These are phyloP conservation scores for Crithidia sp. DNA, from an alignment of 208 protist genomes.

Conservation along the genomic window DNA sequence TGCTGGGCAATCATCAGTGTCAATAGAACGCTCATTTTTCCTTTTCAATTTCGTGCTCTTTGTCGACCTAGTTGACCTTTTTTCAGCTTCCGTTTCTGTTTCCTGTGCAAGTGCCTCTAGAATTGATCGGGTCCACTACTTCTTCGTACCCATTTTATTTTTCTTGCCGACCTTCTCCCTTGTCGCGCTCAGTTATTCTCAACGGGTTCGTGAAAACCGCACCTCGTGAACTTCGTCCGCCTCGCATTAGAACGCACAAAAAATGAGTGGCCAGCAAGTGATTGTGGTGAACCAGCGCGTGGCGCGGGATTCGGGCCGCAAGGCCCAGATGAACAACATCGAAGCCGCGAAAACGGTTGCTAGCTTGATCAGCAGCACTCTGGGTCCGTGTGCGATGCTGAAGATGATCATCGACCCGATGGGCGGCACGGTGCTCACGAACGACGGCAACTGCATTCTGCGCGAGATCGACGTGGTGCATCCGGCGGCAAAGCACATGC, in stretches of 20 bases:
- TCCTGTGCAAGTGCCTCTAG: no score
- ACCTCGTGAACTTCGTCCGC: neutral
- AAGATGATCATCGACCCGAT: constrained; percentile 99
- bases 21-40: no score
- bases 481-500: constrained; percentile 99
- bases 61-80: no score
- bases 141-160: neutral
- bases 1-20: no score
- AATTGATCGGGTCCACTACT: neutral
- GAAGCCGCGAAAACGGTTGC: constrained; percentile 98
- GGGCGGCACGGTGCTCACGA: constrained; percentile 99
- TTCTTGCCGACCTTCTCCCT: neutral
- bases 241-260: constrained; percentile 1
- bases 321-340: constrained; percentile 99
- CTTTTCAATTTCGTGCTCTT: no score
- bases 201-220: neutral
- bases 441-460: constrained; percentile 99
- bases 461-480: constrained; percentile 99
- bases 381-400: constrained; percentile 99
- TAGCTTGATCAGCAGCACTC: constrained; percentile 99
- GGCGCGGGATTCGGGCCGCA: constrained; percentile 96
- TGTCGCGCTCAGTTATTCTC: neutral
- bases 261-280: constrained; percentile 76
- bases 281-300: constrained; percentile 96
- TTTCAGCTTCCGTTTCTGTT: neutral